These are phyloP conservation scores for Myriosclerotinia scirpicola DNA, from an alignment of 2,329 filamentous ascomycete species.

Conservation along the genomic window DNA sequence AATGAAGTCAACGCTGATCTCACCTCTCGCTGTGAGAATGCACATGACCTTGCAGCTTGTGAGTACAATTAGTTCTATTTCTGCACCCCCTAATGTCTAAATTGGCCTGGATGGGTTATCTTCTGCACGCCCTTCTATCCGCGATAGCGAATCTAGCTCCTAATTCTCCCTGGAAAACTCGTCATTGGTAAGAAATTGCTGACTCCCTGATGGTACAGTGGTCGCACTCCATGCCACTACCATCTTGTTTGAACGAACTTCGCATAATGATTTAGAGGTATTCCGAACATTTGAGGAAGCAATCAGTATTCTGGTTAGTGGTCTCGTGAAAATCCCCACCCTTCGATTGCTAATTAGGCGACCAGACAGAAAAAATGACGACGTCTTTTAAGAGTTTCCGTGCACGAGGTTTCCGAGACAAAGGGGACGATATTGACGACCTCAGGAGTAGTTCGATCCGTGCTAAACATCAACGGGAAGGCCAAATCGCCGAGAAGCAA, in stretches of 20 bases:
- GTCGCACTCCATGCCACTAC: constrained; percentile 26
- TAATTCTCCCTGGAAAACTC: not conserved
- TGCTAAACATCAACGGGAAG: constrained; percentile 23
- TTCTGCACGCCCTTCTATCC: too few species aligned
- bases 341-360: not conserved
- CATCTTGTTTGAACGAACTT: constrained; percentile 24
- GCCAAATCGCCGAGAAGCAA: constrained; percentile 19
- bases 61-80: not conserved
- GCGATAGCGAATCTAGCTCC: too few species aligned
- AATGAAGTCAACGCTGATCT: constrained; percentile 29
- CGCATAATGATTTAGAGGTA: constrained; percentile 24
- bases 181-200: not conserved
- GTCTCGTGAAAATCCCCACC: not conserved
- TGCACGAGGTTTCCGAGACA: constrained; percentile 21
- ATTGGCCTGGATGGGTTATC: not conserved
- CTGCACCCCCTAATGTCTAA: not conserved
- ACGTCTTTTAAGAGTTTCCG: constrained; percentile 24
- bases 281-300: constrained; percentile 26
- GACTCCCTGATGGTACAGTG: not conserved
- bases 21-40: constrained; percentile 25
- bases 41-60: constrained; percentile 26
- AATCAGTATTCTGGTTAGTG: constrained; percentile 26
- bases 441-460: constrained; percentile 20
- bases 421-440: constrained; percentile 17
- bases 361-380: constrained; percentile 25